Conservation (phyloP, 495 filamentous ascomycete genomes). For the Oidiodendron maius region DNA sequence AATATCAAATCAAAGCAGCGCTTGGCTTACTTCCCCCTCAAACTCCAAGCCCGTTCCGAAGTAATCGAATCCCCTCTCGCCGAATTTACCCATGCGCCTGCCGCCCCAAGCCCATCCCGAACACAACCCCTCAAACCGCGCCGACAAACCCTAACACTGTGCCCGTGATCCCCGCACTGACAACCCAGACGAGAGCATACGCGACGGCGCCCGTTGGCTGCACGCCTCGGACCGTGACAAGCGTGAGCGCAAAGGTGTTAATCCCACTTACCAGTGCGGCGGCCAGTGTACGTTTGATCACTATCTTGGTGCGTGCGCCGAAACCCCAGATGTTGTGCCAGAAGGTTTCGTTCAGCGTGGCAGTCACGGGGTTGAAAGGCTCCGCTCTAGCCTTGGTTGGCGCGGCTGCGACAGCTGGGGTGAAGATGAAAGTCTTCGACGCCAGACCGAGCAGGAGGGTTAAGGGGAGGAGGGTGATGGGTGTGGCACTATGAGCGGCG, state of each 20-base stretch:
- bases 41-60: not conserved
- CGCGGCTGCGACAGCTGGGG: slow-evolving; percentile 49
- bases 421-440: slow-evolving; percentile 68
- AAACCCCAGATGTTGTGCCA: slow-evolving; percentile 56
- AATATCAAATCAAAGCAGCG: no score
- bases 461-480: slow-evolving; percentile 51
- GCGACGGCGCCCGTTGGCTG: slow-evolving; percentile 59
- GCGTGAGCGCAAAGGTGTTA: slow-evolving; percentile 61
- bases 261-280: slow-evolving; percentile 47
- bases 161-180: slow-evolving; percentile 53
- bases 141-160: slow-evolving; percentile 49
- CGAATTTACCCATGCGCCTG: not conserved
- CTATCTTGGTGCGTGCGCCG: slow-evolving; percentile 56
- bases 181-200: slow-evolving; percentile 67
- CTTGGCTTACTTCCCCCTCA: not conserved
- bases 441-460: slow-evolving; percentile 54
- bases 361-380: slow-evolving; percentile 47
- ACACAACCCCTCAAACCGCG: slow-evolving; percentile 12
- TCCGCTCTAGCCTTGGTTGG: slow-evolving; percentile 4
- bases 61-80: no score
- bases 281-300: slow-evolving; percentile 57
- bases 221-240: slow-evolving; percentile 56
- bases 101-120: not conserved
- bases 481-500: slow-evolving; percentile 52
- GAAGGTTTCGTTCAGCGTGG: slow-evolving; percentile 52